Evolutionary conservation across 1,139 yeast species (phyloP).

Genomic region (Kurtzmaniella quercitrusa): DNA sequence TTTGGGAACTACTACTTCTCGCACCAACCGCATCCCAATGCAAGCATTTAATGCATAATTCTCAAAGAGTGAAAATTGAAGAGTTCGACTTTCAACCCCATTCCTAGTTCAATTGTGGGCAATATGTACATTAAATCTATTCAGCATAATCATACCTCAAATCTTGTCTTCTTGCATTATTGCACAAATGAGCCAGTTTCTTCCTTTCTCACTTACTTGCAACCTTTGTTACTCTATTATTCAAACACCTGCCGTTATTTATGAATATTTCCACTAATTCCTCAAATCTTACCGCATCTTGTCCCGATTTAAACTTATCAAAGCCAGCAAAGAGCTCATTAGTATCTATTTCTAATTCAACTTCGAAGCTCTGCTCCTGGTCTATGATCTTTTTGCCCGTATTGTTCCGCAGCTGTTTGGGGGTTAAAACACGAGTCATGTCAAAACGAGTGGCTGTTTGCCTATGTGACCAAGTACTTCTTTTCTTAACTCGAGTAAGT

Average conservation of each 20-base stretch:
- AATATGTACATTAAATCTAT: too few species aligned
- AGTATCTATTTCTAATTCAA: conserved; percentile 73
- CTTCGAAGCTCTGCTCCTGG: conserved; percentile 46
- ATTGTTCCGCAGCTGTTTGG: conserved; percentile 42
- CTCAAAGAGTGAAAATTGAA: too few species aligned
- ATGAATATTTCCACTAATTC: conserved; percentile 67
- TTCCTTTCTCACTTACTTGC: conserved; percentile 24
- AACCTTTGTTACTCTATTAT: conserved; percentile 42
- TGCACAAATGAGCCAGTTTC: too few species aligned
- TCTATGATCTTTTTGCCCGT: conserved; percentile 34
- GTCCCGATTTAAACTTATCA: conserved; percentile 43
- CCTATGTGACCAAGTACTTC: conserved; percentile 60
- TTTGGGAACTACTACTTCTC: background rate
- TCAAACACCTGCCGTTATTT: conserved; percentile 59
- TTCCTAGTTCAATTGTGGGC: too few species aligned
- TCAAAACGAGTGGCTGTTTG: conserved; percentile 71
- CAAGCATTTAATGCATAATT: too few species aligned
- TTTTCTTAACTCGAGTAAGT: conserved; percentile 56
- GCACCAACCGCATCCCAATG: background rate
- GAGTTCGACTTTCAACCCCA: too few species aligned
- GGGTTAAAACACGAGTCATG: conserved; percentile 56
- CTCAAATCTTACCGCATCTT: conserved; percentile 61
- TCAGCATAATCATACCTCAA: too few species aligned
- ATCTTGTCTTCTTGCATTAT: too few species aligned
- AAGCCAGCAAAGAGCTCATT: conserved; percentile 59